Conservation (phyloP, 1,139 yeast species). For the Magnusiomyces ingens region DNA sequence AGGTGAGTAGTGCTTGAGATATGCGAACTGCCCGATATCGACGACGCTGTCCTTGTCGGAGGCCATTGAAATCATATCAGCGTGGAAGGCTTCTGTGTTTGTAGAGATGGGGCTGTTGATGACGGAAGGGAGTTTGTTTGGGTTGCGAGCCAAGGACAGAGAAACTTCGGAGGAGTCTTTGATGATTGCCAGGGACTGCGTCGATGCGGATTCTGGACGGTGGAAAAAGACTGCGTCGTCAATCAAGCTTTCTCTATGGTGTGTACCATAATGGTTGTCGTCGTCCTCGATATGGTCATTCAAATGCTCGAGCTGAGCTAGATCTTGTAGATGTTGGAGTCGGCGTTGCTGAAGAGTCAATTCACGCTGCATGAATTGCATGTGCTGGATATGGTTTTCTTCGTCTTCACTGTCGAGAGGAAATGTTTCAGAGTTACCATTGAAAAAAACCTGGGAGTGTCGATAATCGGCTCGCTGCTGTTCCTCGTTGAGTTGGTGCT, state of each 20-base stretch:
- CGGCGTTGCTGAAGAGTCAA: not conserved
- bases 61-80: slow-evolving; percentile 3
- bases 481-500: not conserved
- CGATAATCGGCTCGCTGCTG: not conserved
- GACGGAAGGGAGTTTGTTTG: not conserved
- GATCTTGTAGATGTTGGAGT: not conserved
- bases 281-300: not conserved
- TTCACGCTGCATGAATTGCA: not conserved
- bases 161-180: not conserved
- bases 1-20: slow-evolving; percentile 3
- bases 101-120: slow-evolving; percentile 8
- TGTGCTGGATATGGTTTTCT: not conserved
- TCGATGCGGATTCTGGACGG: not conserved
- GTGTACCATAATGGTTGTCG: not conserved
- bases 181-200: not conserved
- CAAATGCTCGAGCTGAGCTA: not conserved
- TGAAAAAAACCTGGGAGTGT: not conserved
- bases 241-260: not conserved
- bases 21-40: slow-evolving; percentile 1
- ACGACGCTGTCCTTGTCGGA: slow-evolving; percentile 4
- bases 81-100: slow-evolving; percentile 3
- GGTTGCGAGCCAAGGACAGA: not conserved
- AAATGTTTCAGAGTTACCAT: not conserved
- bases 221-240: not conserved
- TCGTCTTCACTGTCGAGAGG: not conserved